Base-by-base conservation (phyloP, 2,329 filamentous ascomycete genomes). In the Nectriaceae sp. region DNA sequence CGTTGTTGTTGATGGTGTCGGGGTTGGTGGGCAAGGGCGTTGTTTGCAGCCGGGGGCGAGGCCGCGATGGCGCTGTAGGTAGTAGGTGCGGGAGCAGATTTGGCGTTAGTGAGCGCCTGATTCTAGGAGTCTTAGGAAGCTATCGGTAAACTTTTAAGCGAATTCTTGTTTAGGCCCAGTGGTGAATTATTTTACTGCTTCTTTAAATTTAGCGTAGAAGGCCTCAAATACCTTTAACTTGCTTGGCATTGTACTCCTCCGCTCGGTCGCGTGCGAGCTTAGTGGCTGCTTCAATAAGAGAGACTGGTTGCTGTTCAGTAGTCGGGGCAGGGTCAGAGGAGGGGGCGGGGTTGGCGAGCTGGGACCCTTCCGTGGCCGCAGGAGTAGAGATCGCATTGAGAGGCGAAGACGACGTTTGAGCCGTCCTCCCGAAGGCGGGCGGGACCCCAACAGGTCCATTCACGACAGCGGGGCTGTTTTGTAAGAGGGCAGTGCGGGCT, bases 41-140 rank as follows among this genome's bases (percentile, higher is more conserved):
- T 38, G n/a, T 21, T 4, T 19, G 15, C 18, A 16, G 46, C 20
- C 21, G 40, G 26, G 5, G 35, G 40, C 21, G 33, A 43, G 40
- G 46, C 46, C n/a, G 21, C 22, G 40, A 48, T 35, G 35, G 21
- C 40, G 33, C 46, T 48, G 31, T 48, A 48, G 33, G 40, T 46
- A n/a, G n/a, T n/a, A 21, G 44, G 44, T 10, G 37, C 18, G 15
- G 37, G 24, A 21, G 24, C 35, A 19, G 47, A 21, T 42, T 38
- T 44, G 18, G 40, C 21, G 6, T 19, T 40, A 26, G 40, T 29
- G 20, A 51, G 48, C 35, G 41, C 37, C 20, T 40, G 44, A 11
- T 50, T 41, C 51, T 42, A 53, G 44, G 37, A 50, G 35, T 45
- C 40, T n/a, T n/a, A 53, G 40, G 39, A 50, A 53, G 47, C 41